Evolutionary conservation across 2,329 filamentous ascomycete species (phyloP).

Genomic region (Purpureocillium takamizusanense): DNA sequence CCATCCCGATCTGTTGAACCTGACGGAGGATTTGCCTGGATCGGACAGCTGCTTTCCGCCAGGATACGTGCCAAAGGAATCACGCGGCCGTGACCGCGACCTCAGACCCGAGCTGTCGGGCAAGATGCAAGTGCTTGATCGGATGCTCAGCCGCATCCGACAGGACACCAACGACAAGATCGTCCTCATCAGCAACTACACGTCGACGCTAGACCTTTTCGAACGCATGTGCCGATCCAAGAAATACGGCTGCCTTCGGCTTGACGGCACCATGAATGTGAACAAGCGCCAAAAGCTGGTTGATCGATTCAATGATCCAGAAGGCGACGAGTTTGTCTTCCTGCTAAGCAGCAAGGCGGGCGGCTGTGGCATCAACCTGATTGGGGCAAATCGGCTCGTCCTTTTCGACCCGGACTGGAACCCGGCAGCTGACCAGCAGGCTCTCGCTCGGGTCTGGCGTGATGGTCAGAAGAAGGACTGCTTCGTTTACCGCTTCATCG

Average conservation of each 20-base stretch:
- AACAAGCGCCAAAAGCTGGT: slow-evolving; percentile 96
- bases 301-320: slow-evolving; percentile 92
- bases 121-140: slow-evolving; percentile 96
- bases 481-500: slow-evolving; percentile 99
- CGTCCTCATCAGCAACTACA: slow-evolving; percentile 97
- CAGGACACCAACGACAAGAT: slow-evolving; percentile 98
- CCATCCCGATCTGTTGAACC: slow-evolving; percentile 83
- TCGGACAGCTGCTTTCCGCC: slow-evolving; percentile 74
- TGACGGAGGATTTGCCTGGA: slow-evolving; percentile 76
- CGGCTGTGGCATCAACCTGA: slow-evolving; percentile 91
- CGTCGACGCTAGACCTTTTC: slow-evolving; percentile 89
- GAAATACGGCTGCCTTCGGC: slow-evolving; percentile 74
- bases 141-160: slow-evolving; percentile 92
- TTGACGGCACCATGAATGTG: slow-evolving; percentile 97
- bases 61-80: slow-evolving; percentile 82
- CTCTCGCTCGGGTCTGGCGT: slow-evolving; percentile 93
- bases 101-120: slow-evolving; percentile 94
- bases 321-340: slow-evolving; percentile 86
- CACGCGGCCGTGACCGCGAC: slow-evolving; percentile 81
- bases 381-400: slow-evolving; percentile 87
- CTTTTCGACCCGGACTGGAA: slow-evolving; percentile 99
- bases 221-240: slow-evolving; percentile 81
- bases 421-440: slow-evolving; percentile 93
- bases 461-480: slow-evolving; percentile 99
- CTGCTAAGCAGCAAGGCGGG: slow-evolving; percentile 94